phyloP scores from a whole-genome alignment of 495 filamentous ascomycete genomes.

The Lentithecium fluviatile region DNA sequence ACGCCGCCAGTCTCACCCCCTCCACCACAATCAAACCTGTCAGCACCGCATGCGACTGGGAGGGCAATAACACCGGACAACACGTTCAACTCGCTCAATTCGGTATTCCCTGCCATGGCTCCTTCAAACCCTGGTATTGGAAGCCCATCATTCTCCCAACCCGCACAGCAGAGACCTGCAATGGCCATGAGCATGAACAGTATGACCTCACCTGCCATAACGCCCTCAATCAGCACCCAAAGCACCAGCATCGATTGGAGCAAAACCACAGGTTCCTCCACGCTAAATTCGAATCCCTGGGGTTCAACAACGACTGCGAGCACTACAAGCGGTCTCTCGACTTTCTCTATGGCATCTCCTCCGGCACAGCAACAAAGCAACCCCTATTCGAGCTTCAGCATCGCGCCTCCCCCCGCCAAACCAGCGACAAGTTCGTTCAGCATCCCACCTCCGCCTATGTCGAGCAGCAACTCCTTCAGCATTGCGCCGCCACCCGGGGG shows the following conservation, averaged over 20 bases:
- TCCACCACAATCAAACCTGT: slow-evolving; percentile 9
- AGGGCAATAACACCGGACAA: slow-evolving; percentile 51
- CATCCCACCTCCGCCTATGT: slow-evolving; percentile 31
- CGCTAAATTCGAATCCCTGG: slow-evolving; percentile 18
- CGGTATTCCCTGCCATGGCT: slow-evolving; percentile 49
- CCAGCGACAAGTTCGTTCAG: slow-evolving; percentile 9
- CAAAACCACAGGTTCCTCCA: slow-evolving; percentile 12
- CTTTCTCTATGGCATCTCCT: slow-evolving; percentile 13
- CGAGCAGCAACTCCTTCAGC: background rate
- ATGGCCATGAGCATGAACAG: slow-evolving; percentile 33
- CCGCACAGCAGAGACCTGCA: slow-evolving; percentile 16
- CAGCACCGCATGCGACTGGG: slow-evolving; percentile 8
- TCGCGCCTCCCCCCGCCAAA: slow-evolving; percentile 27
- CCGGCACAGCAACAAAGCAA: slow-evolving; percentile 16
- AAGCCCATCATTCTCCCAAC: slow-evolving; percentile 15
- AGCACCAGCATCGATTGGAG: slow-evolving; percentile 23
- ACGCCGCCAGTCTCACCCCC: slow-evolving; percentile 22
- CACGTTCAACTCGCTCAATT: slow-evolving; percentile 51
- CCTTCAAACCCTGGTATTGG: slow-evolving; percentile 23
- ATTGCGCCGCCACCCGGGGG: background rate
- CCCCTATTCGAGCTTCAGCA: slow-evolving; percentile 20
- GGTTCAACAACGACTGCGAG: slow-evolving; percentile 1
- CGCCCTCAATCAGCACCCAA: slow-evolving; percentile 23
- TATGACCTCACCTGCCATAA: slow-evolving; percentile 10
- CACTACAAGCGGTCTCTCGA: slow-evolving; percentile 9